Evolutionary conservation across 345 rosid species (phyloP).

Genomic region (Passiflora organensis): DNA sequence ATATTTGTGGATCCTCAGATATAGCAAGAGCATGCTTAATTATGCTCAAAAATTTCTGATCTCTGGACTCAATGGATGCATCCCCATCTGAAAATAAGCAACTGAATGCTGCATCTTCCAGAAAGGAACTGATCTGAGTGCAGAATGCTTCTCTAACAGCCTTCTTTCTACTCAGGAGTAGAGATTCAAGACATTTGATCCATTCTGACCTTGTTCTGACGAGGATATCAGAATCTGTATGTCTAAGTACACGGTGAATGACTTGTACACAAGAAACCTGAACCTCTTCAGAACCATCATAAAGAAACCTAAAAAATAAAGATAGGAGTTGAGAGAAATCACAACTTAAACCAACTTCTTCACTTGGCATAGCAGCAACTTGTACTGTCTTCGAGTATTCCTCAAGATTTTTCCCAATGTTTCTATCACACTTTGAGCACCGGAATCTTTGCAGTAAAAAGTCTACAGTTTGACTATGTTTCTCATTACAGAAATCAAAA

Average conservation of each 20-base stretch:
- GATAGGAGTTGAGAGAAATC: conserved; percentile 43
- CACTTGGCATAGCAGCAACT: conserved; percentile 26
- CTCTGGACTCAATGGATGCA: conserved; percentile 32
- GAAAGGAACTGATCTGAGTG: conserved; percentile 63
- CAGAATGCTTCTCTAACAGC: conserved; percentile 80
- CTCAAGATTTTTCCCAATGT: conserved; percentile 24
- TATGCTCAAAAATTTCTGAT: conserved; percentile 48
- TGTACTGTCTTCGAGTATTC: conserved; percentile 29
- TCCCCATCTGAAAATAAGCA: conserved; percentile 49
- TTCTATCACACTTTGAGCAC: conserved; percentile 78
- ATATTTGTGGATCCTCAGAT: conserved; percentile 56
- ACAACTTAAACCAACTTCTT: conserved; percentile 28
- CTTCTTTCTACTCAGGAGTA: conserved; percentile 59
- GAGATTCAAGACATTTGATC: conserved; percentile 57
- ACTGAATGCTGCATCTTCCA: conserved; percentile 39
- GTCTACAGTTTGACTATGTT: conserved; percentile 34
- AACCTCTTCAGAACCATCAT: conserved; percentile 74
- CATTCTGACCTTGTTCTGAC: conserved; percentile 52
- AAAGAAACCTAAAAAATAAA: conserved; percentile 58
- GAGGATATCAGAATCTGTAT: conserved; percentile 46
- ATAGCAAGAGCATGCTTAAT: conserved; percentile 48
- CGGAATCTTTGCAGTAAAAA: conserved; percentile 59
- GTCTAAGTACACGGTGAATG: conserved; percentile 63
- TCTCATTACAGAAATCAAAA: conserved; percentile 36
- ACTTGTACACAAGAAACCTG: conserved; percentile 75